Evolutionary conservation across 129 eudicot genomes (phyloP).

Genomic region (Lactuca sativa): DNA sequence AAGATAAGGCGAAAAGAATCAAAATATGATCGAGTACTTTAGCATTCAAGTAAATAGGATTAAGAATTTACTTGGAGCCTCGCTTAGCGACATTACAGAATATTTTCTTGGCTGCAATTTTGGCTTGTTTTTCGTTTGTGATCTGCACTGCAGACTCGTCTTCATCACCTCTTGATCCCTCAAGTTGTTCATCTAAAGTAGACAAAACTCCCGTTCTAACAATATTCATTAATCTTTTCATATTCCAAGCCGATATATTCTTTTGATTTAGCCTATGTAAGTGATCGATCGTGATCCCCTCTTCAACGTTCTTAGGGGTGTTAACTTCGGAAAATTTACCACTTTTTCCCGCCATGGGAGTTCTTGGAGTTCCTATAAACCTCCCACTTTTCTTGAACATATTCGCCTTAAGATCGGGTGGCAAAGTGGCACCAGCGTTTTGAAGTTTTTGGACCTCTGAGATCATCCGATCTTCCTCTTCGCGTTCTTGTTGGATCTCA

Average conservation of each 20-base stretch:
- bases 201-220: conserved; percentile 47
- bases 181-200: conserved; percentile 57
- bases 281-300: conserved; percentile 57
- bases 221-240: conserved; percentile 64
- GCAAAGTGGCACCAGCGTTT: conserved; percentile 44
- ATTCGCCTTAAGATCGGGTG: conserved; percentile 53
- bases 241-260: conserved; percentile 76
- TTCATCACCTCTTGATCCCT: conserved; percentile 36
- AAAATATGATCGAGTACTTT: neutral
- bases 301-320: conserved; percentile 31
- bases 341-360: conserved; percentile 12
- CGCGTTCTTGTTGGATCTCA: conserved; percentile 34
- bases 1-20: neutral
- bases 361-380: conserved; percentile 37
- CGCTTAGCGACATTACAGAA: conserved; percentile 70
- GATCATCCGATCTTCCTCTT: conserved; percentile 35
- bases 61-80: conserved; percentile 61
- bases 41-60: neutral
- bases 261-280: conserved; percentile 62
- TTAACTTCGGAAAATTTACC: neutral
- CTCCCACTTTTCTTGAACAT: conserved; percentile 33
- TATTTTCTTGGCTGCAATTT: conserved; percentile 74
- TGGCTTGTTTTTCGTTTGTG: conserved; percentile 65
- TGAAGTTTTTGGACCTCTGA: conserved; percentile 47
- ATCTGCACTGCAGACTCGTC: conserved; percentile 54